Evolutionary conservation across 1,284 basidiomycete species (phyloP), one percentile per base, ranked within the genome.

Genomic region (Naganishia liquefaciens): DNA sequence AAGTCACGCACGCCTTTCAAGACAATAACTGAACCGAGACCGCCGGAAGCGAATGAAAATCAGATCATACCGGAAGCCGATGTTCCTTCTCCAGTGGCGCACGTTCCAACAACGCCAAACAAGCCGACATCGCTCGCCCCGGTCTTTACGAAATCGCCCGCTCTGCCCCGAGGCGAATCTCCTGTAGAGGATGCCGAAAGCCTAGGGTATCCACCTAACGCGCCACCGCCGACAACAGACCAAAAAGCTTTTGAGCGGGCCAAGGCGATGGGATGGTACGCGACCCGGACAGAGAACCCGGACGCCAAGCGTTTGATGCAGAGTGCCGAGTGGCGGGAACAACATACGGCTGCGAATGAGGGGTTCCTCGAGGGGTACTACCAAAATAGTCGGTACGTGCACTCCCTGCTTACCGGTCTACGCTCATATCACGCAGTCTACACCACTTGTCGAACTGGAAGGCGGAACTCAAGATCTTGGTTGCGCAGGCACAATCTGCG

Each of bases 401-500:
- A n/a, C n/a, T n/a, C n/a, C n/a, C n/a, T n/a, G n/a, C n/a, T n/a
- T n/a, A n/a, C n/a, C n/a, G n/a, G 21, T n/a, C 11, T 51, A 19
- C 21, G 39, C 58, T 49, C 10, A 52, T 52, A 33, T n/a, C 13
- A 21, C 13, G 6, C 27, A 76, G 77, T 10, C 80, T 99, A 28
- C 95, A 99, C 72, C 89, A 95, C 74, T 80, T 99, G 19, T 89
- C 91, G 19, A 89, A 86, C 0, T 96, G 92, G 91, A 99, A 99
- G 77, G 84, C 89, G 0, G 92, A 96, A 73, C 82, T 98, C 50
- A 88, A 88, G 72, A 82, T 83, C 19, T 84, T 98, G 17, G 90
- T 97, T 4, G 82, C 85, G 30, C 86, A 90, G 75, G 91, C 89
- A 0, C 89, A 87, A 72, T 86, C 85, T 71, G 84, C 83, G 33